These are phyloP conservation scores for Colletotrichum destructivum DNA, from an alignment of 2,329 filamentous ascomycete genomes.

Conservation along the genomic window DNA sequence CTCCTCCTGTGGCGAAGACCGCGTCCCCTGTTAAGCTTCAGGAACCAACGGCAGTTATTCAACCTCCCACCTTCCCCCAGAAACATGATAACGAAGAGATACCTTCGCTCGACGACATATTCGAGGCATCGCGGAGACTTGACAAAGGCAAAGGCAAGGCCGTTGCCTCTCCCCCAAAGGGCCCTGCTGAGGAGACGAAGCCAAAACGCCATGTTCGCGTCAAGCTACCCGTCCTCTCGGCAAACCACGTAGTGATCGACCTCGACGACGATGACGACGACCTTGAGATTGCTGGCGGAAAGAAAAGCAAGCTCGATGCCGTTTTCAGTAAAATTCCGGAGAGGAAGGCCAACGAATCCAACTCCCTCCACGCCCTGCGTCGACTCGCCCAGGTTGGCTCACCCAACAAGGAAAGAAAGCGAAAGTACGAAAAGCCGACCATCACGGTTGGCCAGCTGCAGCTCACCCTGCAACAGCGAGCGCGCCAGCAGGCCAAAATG, in stretches of 20 bases:
- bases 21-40: constrained; percentile 36
- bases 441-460: constrained; percentile 82
- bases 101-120: constrained; percentile 55
- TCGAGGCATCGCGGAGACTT: constrained; percentile 51
- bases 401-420: constrained; percentile 65
- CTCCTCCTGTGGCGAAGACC: constrained; percentile 64
- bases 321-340: constrained; percentile 80
- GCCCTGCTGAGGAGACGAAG: constrained; percentile 48
- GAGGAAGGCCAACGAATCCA: constrained; percentile 74
- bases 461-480: constrained; percentile 76
- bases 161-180: constrained; percentile 19
- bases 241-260: constrained; percentile 58
- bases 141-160: constrained; percentile 70
- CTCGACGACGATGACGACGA: constrained; percentile 75
- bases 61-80: not conserved
- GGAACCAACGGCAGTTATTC: constrained; percentile 37
- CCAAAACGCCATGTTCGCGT: constrained; percentile 66
- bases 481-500: constrained; percentile 82
- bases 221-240: constrained; percentile 59
- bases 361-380: constrained; percentile 78
- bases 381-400: constrained; percentile 81
- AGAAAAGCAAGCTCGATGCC: constrained; percentile 68
- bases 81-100: constrained; percentile 52
- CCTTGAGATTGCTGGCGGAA: constrained; percentile 72
- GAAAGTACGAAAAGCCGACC: constrained; percentile 62